Base-by-base conservation (phyloP, 2,329 filamentous ascomycete species). In the Byssoonygena ceratinophila region DNA sequence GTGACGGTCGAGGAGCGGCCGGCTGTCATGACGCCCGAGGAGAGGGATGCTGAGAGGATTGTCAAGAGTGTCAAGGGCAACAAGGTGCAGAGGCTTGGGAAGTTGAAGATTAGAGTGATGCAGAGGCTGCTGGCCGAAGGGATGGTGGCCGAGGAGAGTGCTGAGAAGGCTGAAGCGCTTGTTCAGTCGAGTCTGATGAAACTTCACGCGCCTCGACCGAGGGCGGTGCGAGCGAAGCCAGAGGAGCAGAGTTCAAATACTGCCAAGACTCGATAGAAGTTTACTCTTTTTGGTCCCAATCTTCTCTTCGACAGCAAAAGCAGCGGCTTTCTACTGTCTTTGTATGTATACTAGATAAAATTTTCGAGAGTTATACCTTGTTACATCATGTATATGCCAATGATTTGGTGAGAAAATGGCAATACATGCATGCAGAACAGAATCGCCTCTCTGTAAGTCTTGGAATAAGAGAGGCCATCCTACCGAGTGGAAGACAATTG, bases 1-100 rank as follows among this genome's bases (percentile, higher is more conserved):
- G 48, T 51, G 2, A 53, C 59, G 0, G 63, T 72, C 52, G 63
- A 65, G 9, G 61, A 68, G 8, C 62, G 70, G 20, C 68, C 69
- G 43, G 46, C 64, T 32, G 64, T 72, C 5, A 46, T 67, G 61
- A 65, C 62, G 16, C 57, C 62, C 18, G 62, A 63, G 54, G 66
- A 71, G 57, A 63, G 68, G 14, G 62, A 69, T 53, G 60, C 57
- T 23, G 56, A 61, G 59, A 59, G 63, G 6, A 60, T 60, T 40
- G 49, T 54, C 11, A 66, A 66, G 56, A 63, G 64, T 57, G 59
- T 60, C 41, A 61, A 55, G 6, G 68, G 71, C 57, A 61, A 61
- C 49, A 51, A 64, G 52, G 60, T 64, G 37, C 55, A 61, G 57
- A 51, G 48, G 22, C 56, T 66, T 51, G 59, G 64, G 32, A 60